Percentiles rank a stretch among this genome's conserved stretches.
Evolutionary conservation across 2,329 filamentous ascomycete genomes (phyloP).

Genomic region (Iodosphaeria phyllophila): DNA sequence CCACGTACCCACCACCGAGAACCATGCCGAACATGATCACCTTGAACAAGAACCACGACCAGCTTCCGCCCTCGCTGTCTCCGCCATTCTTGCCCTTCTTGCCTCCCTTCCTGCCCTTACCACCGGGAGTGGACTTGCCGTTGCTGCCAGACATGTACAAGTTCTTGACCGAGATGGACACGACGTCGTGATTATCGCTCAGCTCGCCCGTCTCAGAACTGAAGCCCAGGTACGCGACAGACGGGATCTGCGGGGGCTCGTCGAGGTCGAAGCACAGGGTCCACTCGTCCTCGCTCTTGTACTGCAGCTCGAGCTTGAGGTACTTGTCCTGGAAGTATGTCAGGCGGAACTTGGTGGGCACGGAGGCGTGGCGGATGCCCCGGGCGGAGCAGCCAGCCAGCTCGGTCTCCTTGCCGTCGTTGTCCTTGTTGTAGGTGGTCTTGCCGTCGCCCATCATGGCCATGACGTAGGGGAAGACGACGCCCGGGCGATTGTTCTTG

Average conservation of each 20-base stretch:
- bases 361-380: constrained; percentile 61
- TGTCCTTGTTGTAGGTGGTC: constrained; percentile 77
- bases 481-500: constrained; percentile 95
- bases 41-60: constrained; percentile 58
- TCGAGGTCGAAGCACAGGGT: constrained; percentile 68
- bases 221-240: constrained; percentile 57
- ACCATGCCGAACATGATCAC: constrained; percentile 55
- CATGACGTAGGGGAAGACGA: constrained; percentile 96
- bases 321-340: constrained; percentile 96
- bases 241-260: constrained; percentile 57
- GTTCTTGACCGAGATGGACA: constrained; percentile 72
- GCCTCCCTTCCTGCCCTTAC: constrained; percentile 18
- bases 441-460: constrained; percentile 91
- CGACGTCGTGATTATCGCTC: constrained; percentile 93
- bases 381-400: constrained; percentile 88
- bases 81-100: constrained; percentile 21
- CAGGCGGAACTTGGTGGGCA: constrained; percentile 71
- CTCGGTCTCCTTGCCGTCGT: constrained; percentile 86
- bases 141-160: constrained; percentile 50
- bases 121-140: constrained; percentile 19
- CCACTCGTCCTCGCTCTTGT: constrained; percentile 83
- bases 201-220: constrained; percentile 88
- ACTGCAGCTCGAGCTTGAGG: constrained; percentile 79
- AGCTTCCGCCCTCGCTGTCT: constrained; percentile 29
- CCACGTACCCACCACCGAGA: constrained; percentile 60